These are phyloP conservation scores for Teunomyces tritomae DNA, from an alignment of 805 yeast species.

Conservation along the genomic window DNA sequence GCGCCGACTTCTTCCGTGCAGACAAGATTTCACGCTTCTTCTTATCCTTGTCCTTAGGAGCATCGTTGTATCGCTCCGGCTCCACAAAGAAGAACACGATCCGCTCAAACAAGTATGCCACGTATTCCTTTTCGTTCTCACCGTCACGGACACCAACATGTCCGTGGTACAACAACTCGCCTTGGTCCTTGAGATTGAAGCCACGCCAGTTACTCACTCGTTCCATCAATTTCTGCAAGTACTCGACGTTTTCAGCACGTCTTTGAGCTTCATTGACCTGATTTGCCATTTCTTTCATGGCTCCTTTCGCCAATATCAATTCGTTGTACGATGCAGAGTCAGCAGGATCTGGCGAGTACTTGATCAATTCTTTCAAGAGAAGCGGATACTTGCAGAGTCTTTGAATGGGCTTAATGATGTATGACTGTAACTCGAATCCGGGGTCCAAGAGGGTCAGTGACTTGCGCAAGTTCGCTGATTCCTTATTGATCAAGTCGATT, in stretches of 20 bases:
- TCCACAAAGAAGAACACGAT: conserved; percentile 51
- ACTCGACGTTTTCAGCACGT: conserved; percentile 78
- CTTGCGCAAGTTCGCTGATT: conserved; percentile 53
- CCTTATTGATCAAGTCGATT: conserved; percentile 69
- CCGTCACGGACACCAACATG: conserved; percentile 65
- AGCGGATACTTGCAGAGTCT: conserved; percentile 94
- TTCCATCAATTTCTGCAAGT: conserved; percentile 63
- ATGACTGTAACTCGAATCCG: conserved; percentile 84
- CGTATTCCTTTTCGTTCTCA: conserved; percentile 79
- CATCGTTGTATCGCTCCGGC: conserved; percentile 11
- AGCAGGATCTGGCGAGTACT: conserved; percentile 48
- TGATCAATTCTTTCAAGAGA: conserved; percentile 70
- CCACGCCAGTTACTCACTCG: conserved; percentile 93
- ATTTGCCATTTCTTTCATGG: conserved; percentile 80
- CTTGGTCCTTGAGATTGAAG: conserved; percentile 72
- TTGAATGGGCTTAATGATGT: conserved; percentile 91
- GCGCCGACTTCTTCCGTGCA: conserved; percentile 47
- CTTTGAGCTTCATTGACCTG: conserved; percentile 93
- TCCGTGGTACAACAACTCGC: conserved; percentile 78
- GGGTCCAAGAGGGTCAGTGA: conserved; percentile 68
- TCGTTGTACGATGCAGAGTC: conserved; percentile 52
- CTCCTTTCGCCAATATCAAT: conserved; percentile 62
- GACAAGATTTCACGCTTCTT: conserved; percentile 41
- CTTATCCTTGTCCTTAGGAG: conserved; percentile 26
- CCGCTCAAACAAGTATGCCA: conserved; percentile 80